phyloP scores from a whole-genome alignment of 1,284 basidiomycete genomes.

The Cutaneotrichosporon daszewskae region DNA sequence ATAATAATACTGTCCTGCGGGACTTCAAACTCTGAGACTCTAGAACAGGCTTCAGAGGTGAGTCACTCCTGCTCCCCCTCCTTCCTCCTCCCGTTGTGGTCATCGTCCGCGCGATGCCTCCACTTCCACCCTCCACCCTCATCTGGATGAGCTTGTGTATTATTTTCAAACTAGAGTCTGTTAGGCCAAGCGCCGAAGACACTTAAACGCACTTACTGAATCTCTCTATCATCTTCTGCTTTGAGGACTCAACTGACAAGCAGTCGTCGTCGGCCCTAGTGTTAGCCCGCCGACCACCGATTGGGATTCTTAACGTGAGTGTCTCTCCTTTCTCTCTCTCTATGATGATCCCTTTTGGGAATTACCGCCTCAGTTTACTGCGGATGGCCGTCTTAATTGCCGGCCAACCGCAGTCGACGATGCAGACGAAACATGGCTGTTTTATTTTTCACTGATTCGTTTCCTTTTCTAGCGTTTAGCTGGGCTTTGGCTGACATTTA shows the following conservation, averaged over 20 bases:
- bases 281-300: neutral
- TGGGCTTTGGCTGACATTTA: conserved; percentile 17
- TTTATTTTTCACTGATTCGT: conserved; percentile 45
- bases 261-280: neutral
- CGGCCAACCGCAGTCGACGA: conserved; percentile 21
- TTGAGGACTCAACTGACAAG: conserved; percentile 3
- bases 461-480: conserved; percentile 5
- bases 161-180: conserved; percentile 50
- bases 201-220: conserved; percentile 47
- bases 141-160: conserved; percentile 45
- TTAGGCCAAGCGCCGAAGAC: conserved; percentile 48
- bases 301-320: too few species aligned
- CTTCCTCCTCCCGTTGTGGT: conserved; percentile 1
- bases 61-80: neutral
- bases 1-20: too few species aligned
- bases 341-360: conserved; percentile 46
- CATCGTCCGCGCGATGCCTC: neutral
- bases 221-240: neutral
- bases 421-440: conserved; percentile 49
- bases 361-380: conserved; percentile 46
- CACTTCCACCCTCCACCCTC: conserved; percentile 10
- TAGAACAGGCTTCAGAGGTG: too few species aligned
- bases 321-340: conserved; percentile 1
- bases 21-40: too few species aligned
- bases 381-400: conserved; percentile 30